Evolutionary conservation across 2,329 filamentous ascomycete genomes (phyloP), one percentile per base, ranked within the genome.

Genomic region (Trichoderma sp.): DNA sequence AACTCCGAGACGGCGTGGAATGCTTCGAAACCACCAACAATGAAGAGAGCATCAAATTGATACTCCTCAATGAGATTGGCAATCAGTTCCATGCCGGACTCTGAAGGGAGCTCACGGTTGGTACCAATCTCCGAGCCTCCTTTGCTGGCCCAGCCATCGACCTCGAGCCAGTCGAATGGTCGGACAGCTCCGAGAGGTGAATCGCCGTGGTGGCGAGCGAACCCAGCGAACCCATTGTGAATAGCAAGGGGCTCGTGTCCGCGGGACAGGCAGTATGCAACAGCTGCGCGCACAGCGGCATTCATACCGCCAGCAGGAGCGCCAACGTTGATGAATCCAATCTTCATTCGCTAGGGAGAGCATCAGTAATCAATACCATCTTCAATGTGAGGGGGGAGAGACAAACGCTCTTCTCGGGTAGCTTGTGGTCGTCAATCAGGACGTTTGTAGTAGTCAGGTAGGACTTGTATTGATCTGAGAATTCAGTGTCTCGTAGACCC

Each of bases 231-330:
- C 31, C 96, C 96, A 76, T 99, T 99, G 83, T 98, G 92, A 68
- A 99, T 94, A 21, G 93, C 95, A 75, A 98, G 80, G 4, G 96
- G 92, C 64, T 93, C 93, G 79, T 99, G 96, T n/a, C 96, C 96
- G 70, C 94, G 89, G 56, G 92, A 92, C 69, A 97, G 81, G 79
- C 94, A 98, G 84, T 97, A 97, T 37, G 94, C 93, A 21, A 97
- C 94, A 16, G 93, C 95, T 35, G 93, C 95, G 74, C 96, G 90
- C 24, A 96, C 96, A 53, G 96, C 96, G 33, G 95, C 94, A 81
- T 99, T 99, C 92, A 99, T 98, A 75, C 96, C 96, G 80, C 96
- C 96, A 35, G 96, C 96, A 8, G 96, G 96, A 14, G 96, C 96
- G 76, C 96, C 96, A 29, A 98, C 94, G 76, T 98, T 96, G 81